Percentiles rank a stretch among this genome's conserved stretches.
Conservation (phyloP, 1,284 basidiomycete species). For the Wolfiporia cocos region DNA sequence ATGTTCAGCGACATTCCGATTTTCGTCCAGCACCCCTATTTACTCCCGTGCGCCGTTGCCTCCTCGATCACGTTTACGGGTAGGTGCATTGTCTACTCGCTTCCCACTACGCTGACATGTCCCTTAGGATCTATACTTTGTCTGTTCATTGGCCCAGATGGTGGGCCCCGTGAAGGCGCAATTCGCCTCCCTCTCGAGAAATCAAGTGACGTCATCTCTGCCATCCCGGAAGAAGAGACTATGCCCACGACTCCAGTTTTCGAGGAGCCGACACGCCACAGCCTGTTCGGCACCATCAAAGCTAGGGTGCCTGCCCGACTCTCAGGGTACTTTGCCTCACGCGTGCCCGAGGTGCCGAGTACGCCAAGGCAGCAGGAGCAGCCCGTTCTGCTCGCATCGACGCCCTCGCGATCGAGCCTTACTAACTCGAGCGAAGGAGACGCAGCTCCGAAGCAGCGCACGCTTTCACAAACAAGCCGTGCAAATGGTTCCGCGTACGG, state of each 20-base stretch:
- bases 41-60: slow-evolving; percentile 85
- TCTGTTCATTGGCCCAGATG: slow-evolving; percentile 88
- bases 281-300: slow-evolving; percentile 22
- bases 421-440: too few relatives aligned
- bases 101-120: slow-evolving; percentile 2
- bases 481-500: slow-evolving; percentile 77
- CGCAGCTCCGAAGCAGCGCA: slow-evolving; percentile 33
- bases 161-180: slow-evolving; percentile 79
- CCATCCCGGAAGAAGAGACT: slow-evolving; percentile 57
- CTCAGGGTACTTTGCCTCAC: slow-evolving; percentile 50
- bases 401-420: slow-evolving; percentile 33
- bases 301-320: slow-evolving; percentile 39
- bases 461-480: slow-evolving; percentile 49
- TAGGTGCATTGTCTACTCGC: slow-evolving; percentile 20
- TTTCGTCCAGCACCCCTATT: slow-evolving; percentile 84
- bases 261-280: slow-evolving; percentile 31
- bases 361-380: slow-evolving; percentile 29
- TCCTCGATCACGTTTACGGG: slow-evolving; percentile 69
- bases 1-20: slow-evolving; percentile 62
- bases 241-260: slow-evolving; percentile 35
- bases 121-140: slow-evolving; percentile 72
- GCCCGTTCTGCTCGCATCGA: slow-evolving; percentile 40
- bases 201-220: too few relatives aligned
- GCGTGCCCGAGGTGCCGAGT: slow-evolving; percentile 29
- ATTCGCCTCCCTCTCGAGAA: slow-evolving; percentile 82